A percentile compares a stretch with the other conserved stretches of the same genome.
Evolutionary conservation across 768 basidiomycete species (phyloP).

Genomic region (Suillus variegatus): DNA sequence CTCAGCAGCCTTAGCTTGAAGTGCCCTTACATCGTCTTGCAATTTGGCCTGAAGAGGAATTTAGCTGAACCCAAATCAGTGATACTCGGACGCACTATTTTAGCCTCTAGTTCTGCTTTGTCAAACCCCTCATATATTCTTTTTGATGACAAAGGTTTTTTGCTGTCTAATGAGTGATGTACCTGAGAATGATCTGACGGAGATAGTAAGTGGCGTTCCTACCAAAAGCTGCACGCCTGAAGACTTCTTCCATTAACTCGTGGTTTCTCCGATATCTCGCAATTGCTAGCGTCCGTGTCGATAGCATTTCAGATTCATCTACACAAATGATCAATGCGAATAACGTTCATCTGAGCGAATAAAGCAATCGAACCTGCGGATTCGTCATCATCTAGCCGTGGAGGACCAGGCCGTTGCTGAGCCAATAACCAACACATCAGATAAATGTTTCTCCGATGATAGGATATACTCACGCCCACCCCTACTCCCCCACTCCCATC

Average conservation of each 20-base stretch:
- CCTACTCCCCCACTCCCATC: conserved; percentile 44
- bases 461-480: conserved; percentile 35
- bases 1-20: conserved; percentile 51
- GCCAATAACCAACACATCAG: neutral
- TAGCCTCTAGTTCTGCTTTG: conserved; percentile 54
- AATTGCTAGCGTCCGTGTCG: conserved; percentile 69
- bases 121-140: conserved; percentile 64
- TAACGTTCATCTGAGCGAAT: neutral
- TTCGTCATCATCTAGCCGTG: conserved; percentile 56
- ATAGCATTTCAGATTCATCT: conserved; percentile 73
- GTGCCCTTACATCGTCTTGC: conserved; percentile 55
- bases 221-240: conserved; percentile 71
- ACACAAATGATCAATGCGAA: neutral
- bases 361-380: conserved; percentile 52
- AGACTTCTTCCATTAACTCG: conserved; percentile 83
- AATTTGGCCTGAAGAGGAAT: conserved; percentile 49
- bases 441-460: neutral
- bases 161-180: conserved; percentile 39
- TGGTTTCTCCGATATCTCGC: conserved; percentile 79
- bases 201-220: neutral
- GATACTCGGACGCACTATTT: conserved; percentile 44
- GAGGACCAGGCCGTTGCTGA: conserved; percentile 34
- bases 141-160: conserved; percentile 38
- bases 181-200: conserved; percentile 17
- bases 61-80: neutral